Evolutionary conservation across 495 filamentous ascomycete genomes (phyloP).

Genomic region (Penicillium dipodomyicola): DNA sequence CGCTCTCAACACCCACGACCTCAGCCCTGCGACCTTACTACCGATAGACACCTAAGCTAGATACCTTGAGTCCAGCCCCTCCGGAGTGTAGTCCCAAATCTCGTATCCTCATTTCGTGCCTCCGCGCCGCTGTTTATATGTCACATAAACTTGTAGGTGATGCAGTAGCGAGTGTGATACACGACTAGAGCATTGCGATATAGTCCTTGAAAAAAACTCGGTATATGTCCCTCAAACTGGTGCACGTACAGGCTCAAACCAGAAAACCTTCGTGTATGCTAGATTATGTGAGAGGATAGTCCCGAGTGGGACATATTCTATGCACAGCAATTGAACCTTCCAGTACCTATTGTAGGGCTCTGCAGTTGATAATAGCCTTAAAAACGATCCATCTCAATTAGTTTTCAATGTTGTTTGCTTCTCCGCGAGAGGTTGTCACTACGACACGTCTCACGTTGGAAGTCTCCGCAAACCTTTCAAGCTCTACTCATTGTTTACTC

Average conservation of each 20-base stretch:
- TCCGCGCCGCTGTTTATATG: too few relatives aligned
- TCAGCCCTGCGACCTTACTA: too few relatives aligned
- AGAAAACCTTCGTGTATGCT: background rate
- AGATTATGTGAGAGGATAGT: background rate
- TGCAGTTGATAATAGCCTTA: background rate
- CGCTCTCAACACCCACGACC: too few relatives aligned
- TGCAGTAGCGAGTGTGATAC: background rate
- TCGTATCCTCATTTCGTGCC: too few relatives aligned
- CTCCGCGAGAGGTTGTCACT: background rate
- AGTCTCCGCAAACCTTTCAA: background rate
- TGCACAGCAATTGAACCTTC: background rate
- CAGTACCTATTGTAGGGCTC: background rate
- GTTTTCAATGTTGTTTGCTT: background rate
- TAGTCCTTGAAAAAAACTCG: background rate
- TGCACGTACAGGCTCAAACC: background rate
- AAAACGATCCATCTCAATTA: background rate
- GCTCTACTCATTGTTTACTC: too few relatives aligned
- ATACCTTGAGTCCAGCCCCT: too few relatives aligned
- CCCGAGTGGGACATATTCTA: background rate
- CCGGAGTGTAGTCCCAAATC: too few relatives aligned
- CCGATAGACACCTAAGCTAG: too few relatives aligned
- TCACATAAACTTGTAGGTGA: background rate
- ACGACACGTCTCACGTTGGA: background rate
- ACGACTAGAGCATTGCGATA: background rate
- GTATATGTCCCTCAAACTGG: background rate